Conservation (phyloP, 2,329 filamentous ascomycete species). For the Diplodia mutila region DNA sequence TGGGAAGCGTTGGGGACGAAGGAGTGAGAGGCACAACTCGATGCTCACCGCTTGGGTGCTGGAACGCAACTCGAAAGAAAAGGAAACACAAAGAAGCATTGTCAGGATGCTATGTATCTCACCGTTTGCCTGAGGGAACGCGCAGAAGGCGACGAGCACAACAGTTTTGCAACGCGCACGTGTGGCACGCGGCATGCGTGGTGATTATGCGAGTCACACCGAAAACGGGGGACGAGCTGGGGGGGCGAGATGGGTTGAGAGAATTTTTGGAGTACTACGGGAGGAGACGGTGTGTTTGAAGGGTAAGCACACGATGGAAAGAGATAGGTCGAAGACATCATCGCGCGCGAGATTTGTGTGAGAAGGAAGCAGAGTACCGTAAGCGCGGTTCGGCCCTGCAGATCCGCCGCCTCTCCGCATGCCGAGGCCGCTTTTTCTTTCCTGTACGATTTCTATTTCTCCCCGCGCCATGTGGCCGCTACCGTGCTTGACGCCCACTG, state of each 20-base stretch:
- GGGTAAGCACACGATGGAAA: background rate
- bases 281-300: background rate
- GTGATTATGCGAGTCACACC: background rate
- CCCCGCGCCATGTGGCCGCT: background rate
- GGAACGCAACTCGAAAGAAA: background rate
- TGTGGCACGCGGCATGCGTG: background rate
- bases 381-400: constrained; percentile 18
- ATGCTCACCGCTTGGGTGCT: background rate
- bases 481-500: background rate
- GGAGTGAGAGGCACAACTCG: background rate
- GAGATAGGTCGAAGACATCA: background rate
- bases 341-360: background rate
- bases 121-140: background rate
- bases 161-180: background rate
- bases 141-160: background rate
- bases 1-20: background rate
- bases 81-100: background rate
- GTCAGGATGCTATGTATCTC: background rate
- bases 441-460: background rate
- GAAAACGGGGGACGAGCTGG: background rate
- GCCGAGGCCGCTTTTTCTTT: background rate
- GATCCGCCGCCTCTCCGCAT: constrained; percentile 7
- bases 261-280: background rate
- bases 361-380: constrained; percentile 3
- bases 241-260: background rate